Evolutionary conservation across 2,329 filamentous ascomycete species (phyloP), one percentile per base, ranked within the genome.

Genomic region (Claviceps maximensis): DNA sequence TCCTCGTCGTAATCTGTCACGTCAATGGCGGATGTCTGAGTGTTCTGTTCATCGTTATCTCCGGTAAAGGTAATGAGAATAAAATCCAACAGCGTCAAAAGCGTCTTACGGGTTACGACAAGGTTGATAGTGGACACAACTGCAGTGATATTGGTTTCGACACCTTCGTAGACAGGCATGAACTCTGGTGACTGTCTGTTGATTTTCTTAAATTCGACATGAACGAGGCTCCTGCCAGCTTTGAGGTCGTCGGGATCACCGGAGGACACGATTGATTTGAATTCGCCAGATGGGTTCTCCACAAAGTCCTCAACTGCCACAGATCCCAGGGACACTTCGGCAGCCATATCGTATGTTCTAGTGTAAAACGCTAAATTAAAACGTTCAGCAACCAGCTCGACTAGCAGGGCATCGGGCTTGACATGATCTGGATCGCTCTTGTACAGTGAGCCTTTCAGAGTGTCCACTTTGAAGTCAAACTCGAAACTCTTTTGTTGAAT

Each of bases 261-360:
- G 1, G 93, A 96, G 0, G 90, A 95, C n/a, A 99, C 82, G 50
- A 99, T 94, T 27, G 91, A 91, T 69, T 93, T 95, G 74, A 99
- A 98, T 62, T 97, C 91, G 8, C 86, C 84, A 0, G 87, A 74
- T 0, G 89, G 83, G 52, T 91, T 86, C 58, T 93, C 91, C 9
- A 99, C 91, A 63, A 97, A 90, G 64, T 99, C 93, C 62, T 97
- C 91, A 3, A 98, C 82, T 0, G 85, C 88, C 19, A 98, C 74
- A 1, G 89, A 90, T 15, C 87, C 86, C 10, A 99, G 77, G 0
- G 89, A 83, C 27, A 98, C 87, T 62, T 96, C 87, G 1, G 93
- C 91, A 27, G 84, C 87, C 84, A 98, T 93, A 65, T 98, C 91
- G 60, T 86, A 96, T 0, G 87, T 84, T 25, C 91, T 79, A 54